Evolutionary conservation across 192 early-diverging fungal species (phyloP).

Genomic region (Endogone sp.): DNA sequence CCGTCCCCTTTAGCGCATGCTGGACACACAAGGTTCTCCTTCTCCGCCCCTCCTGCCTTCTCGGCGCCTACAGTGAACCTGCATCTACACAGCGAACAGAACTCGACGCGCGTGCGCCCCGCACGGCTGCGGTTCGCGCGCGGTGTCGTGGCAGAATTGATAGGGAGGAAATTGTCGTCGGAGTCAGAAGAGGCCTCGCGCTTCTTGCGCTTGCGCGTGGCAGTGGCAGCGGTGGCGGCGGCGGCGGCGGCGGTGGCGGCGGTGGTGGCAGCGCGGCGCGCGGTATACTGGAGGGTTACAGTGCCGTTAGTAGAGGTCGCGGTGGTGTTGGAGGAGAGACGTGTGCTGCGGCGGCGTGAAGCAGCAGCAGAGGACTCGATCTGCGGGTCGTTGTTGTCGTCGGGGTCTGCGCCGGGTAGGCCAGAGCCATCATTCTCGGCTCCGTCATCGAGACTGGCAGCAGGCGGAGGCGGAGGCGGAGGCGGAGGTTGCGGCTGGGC

Average conservation of each 20-base stretch:
- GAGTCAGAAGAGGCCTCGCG: slow-evolving; percentile 12
- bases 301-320: slow-evolving; percentile 4
- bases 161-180: slow-evolving; percentile 17
- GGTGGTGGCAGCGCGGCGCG: background rate
- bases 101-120: slow-evolving; percentile 29
- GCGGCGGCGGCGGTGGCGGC: background rate
- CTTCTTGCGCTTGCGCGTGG: slow-evolving; percentile 21
- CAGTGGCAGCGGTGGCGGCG: background rate
- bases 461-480: too few species aligned
- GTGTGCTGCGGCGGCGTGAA: background rate
- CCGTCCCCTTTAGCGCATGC: slow-evolving; percentile 9
- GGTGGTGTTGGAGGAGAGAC: slow-evolving; percentile 8
- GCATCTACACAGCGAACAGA: slow-evolving; percentile 39
- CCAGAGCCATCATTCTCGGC: slow-evolving; percentile 8
- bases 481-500: slow-evolving; percentile 10
- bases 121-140: slow-evolving; percentile 23
- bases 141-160: slow-evolving; percentile 14
- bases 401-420: slow-evolving; percentile 14
- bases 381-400: slow-evolving; percentile 8
- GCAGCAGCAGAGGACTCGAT: slow-evolving; percentile 9
- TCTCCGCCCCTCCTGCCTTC: slow-evolving; percentile 15
- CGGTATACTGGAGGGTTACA: background rate
- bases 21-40: slow-evolving; percentile 23
- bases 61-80: slow-evolving; percentile 36
- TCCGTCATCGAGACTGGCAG: background rate